Percentiles rank a stretch among this genome's conserved stretches.
Conservation (phyloP, 768 basidiomycete genomes). For the Boletus rubescentipes region DNA sequence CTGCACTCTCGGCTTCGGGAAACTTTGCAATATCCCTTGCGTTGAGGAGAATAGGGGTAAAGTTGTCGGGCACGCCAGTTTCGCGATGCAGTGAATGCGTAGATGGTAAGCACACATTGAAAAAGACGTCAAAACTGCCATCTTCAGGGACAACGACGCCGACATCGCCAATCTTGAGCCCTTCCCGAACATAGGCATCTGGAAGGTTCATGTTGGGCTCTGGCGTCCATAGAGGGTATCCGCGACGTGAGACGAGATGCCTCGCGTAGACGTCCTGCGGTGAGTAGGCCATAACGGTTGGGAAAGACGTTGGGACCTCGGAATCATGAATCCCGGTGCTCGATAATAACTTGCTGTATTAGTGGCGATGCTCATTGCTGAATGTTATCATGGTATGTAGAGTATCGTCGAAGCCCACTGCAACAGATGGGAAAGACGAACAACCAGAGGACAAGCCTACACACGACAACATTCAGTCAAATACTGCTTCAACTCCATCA, state of each 20-base stretch:
- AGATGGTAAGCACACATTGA: constrained; percentile 34
- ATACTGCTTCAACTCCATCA: no score
- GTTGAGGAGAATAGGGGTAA: constrained; percentile 18
- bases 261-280: constrained; percentile 20
- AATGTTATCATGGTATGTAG: no score
- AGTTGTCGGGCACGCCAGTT: constrained; percentile 26
- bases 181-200: constrained; percentile 21
- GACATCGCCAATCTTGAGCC: constrained; percentile 37
- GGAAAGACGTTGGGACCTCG: background rate
- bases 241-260: constrained; percentile 19
- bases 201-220: constrained; percentile 26
- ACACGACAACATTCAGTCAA: no score
- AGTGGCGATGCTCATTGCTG: background rate
- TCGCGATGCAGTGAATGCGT: constrained; percentile 19
- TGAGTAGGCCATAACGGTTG: constrained; percentile 1
- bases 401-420: no score
- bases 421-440: no score
- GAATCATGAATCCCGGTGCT: background rate
- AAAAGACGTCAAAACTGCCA: constrained; percentile 37
- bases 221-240: constrained; percentile 36
- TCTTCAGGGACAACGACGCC: constrained; percentile 30
- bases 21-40: constrained; percentile 10
- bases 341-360: background rate
- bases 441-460: no score
- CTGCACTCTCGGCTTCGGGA: constrained; percentile 7